Evolutionary conservation across 2,329 filamentous ascomycete genomes (phyloP), one percentile per base, ranked within the genome.

Genomic region (Chaetomium olivaceum): DNA sequence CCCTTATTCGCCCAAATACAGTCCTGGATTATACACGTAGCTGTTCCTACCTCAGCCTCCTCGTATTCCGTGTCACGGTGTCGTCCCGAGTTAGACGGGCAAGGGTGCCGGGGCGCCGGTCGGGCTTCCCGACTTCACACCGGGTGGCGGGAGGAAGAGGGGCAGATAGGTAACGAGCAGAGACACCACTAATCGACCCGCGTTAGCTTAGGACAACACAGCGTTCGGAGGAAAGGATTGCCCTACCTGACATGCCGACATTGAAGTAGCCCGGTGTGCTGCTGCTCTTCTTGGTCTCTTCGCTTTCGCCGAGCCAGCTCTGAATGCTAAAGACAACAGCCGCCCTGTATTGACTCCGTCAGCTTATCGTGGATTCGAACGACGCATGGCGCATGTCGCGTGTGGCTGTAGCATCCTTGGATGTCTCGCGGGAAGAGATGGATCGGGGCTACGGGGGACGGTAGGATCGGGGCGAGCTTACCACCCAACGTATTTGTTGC

Each of bases 401-500:
- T 19, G 29, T 21, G 12, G 27, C 19, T 52, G 50, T 16, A 27
- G 25, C 46, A 29, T 43, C 29, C 21, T 27, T 33, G 46, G 29
- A 39, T 36, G 43, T 2, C 14, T 8, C 12, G 19, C n/a, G 21
- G n/a, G 21, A 33, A 48, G 14, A 19, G 46, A 48, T 12, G 8
- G n/a, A 33, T 23, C 3, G 46, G 46, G 14, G 27, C n/a, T 5
- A 7, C 11, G 19, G 46, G 6, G 9, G 19, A 4, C 31, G 4
- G 23, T 4, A 29, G 21, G 12, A 27, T 31, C 29, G 46, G n/a
- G 43, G 27, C 14, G 21, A 56, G 76, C 81, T 67, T 78, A 87
- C 85, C 87, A 89, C 75, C 87, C 87, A 65, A 89, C 80, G 74
- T 86, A 95, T 85, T 91, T 91, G 81, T 96, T 97, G 71, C 93